Conservation (phyloP, 2,329 filamentous ascomycete genomes). For the Exophiala sp. region DNA sequence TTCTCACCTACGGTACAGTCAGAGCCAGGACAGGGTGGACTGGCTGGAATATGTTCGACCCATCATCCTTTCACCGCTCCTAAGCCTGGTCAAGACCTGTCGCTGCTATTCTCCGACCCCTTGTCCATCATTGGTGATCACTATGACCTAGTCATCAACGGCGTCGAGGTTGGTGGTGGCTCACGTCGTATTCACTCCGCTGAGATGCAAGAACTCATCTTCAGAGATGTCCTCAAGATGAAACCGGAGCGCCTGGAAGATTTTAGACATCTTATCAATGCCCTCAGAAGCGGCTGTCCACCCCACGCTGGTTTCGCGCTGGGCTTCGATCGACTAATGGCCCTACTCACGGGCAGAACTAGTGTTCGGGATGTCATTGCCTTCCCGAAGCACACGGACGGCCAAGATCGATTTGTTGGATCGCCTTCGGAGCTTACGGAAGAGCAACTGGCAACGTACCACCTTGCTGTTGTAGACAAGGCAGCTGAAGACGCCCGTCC, state of each 20-base stretch:
- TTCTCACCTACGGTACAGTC: constrained; percentile 67
- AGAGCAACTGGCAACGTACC: constrained; percentile 55
- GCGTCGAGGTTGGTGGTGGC: constrained; percentile 87
- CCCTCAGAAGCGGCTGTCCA: constrained; percentile 77
- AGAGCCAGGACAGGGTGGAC: constrained; percentile 73
- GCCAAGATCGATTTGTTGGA: constrained; percentile 76
- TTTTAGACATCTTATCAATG: constrained; percentile 78
- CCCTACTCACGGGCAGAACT: constrained; percentile 68
- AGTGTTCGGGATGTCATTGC: constrained; percentile 91
- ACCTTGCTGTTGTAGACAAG: constrained; percentile 37
- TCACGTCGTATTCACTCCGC: constrained; percentile 86
- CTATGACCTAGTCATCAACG: constrained; percentile 94
- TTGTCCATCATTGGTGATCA: constrained; percentile 72
- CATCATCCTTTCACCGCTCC: constrained; percentile 97
- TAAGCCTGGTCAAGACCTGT: constrained; percentile 63
- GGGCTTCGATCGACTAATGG: constrained; percentile 81
- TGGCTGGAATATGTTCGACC: constrained; percentile 73
- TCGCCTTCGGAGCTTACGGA: constrained; percentile 65
- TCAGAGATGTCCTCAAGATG: constrained; percentile 79
- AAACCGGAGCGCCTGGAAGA: constrained; percentile 63
- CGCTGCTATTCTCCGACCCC: constrained; percentile 66
- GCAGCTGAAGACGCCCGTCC: background rate
- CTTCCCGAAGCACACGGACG: constrained; percentile 89
- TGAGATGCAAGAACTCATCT: constrained; percentile 73
- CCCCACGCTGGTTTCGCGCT: constrained; percentile 91